Conservation (phyloP, 2,329 filamentous ascomycete species). For the Gaeumannomyces sp. region DNA sequence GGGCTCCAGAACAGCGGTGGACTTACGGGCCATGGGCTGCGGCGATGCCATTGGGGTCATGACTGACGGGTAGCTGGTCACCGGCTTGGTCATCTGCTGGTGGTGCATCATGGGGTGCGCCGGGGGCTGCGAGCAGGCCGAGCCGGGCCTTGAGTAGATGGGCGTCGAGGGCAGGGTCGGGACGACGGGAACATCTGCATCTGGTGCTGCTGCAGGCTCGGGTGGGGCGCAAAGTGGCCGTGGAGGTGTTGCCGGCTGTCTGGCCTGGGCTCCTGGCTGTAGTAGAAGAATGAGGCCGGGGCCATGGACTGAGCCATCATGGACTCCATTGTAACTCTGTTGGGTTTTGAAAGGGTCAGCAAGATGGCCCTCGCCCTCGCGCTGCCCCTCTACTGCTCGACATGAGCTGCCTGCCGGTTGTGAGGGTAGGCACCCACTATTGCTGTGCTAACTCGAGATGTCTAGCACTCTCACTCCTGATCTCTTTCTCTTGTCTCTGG, state of each 20-base stretch:
- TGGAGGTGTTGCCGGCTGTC: constrained; percentile 70
- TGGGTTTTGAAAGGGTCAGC: constrained; percentile 11
- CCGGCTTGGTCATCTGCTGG: constrained; percentile 63
- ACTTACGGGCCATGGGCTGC: constrained; percentile 67
- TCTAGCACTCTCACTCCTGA: too few relatives aligned
- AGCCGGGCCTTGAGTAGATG: constrained; percentile 59
- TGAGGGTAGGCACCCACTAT: background rate
- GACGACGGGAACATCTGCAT: constrained; percentile 47
- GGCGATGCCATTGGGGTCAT: constrained; percentile 74
- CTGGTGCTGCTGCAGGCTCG: constrained; percentile 38
- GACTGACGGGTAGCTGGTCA: constrained; percentile 67
- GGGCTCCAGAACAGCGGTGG: constrained; percentile 72
- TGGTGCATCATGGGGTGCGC: constrained; percentile 41
- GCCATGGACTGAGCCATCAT: constrained; percentile 57
- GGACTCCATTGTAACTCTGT: constrained; percentile 55
- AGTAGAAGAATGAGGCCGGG: constrained; percentile 80
- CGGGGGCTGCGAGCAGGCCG: constrained; percentile 60
- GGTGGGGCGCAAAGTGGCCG: constrained; percentile 53
- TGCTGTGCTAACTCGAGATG: background rate
- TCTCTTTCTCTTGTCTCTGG: background rate
- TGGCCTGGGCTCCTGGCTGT: constrained; percentile 67
- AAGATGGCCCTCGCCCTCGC: background rate
- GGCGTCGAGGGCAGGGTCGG: constrained; percentile 56
- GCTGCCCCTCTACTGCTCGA: background rate
- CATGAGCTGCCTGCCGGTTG: too few relatives aligned